Evolutionary conservation across 805 yeast species (phyloP).

Genomic region (Clavispora santaluciae): DNA sequence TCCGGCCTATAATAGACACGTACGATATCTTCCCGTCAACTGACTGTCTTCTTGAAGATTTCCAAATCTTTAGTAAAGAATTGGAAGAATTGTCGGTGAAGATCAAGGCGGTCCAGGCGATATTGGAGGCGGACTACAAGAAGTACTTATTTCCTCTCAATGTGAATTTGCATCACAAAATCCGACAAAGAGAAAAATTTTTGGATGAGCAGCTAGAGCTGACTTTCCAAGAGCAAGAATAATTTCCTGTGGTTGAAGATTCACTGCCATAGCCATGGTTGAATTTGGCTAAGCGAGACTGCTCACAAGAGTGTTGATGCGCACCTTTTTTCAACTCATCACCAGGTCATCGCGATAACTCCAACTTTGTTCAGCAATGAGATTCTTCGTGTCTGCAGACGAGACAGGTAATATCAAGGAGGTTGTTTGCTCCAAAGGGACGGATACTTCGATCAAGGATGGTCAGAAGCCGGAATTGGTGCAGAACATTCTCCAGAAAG

Average conservation of each 20-base stretch:
- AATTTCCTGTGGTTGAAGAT: too few species aligned
- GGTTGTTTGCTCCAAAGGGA: slow-evolving; percentile 57
- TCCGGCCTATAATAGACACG: not conserved
- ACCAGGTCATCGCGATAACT: slow-evolving; percentile 3
- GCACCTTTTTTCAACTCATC: slow-evolving; percentile 2
- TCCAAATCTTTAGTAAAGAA: not conserved
- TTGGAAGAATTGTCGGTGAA: not conserved
- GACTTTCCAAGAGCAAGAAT: too few species aligned
- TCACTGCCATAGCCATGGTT: too few species aligned
- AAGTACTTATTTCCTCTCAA: slow-evolving; percentile 10
- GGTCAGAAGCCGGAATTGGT: slow-evolving; percentile 61
- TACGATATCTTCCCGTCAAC: not conserved
- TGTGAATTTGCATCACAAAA: slow-evolving; percentile 5
- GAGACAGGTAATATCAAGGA: slow-evolving; percentile 67
- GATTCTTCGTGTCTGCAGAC: slow-evolving; percentile 56
- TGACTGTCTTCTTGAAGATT: not conserved
- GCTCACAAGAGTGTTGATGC: not conserved
- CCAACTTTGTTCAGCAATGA: slow-evolving; percentile 37
- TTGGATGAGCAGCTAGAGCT: not conserved
- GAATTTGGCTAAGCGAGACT: too few species aligned
- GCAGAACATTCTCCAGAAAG: slow-evolving; percentile 33
- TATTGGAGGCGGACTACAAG: slow-evolving; percentile 8
- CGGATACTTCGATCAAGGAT: slow-evolving; percentile 72
- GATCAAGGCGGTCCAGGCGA: slow-evolving; percentile 4
- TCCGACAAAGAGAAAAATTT: slow-evolving; percentile 6